Base-by-base conservation (phyloP, 2,329 filamentous ascomycete species). In the Microthyrium microscopicum region DNA sequence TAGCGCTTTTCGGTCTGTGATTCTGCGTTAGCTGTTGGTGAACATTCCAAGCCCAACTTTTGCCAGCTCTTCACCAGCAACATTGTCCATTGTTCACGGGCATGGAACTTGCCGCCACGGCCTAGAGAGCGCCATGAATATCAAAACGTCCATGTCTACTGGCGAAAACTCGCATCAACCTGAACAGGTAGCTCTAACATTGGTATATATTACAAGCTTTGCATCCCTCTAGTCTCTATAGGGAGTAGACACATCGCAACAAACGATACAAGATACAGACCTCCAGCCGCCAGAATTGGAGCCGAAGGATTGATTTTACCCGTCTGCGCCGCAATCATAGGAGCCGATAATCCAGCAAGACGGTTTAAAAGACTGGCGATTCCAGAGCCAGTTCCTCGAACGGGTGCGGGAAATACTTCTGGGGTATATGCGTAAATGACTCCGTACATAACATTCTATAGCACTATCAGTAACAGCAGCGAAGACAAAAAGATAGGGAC, bases 371-470 rank as follows among this genome's bases (percentile, higher is more conserved):
- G 77, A 47, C 71, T 77, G 16, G 73, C 70, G 30, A 83, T 74
- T 26, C 77, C 78, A 0, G 72, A 77, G 5, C 76, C 78, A 0
- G 76, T 78, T 4, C 77, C 78, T 20, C 78, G 61, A 16, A 77
- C 70, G 1, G 76, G 74, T 0, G 76, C 73, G 0, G 77, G 77
- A 53, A 84, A 82, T 19, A 82, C 70, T 46, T 83, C 78, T 0
- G 78, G 77, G 0, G 78, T 82, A 48, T 80, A 83, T 5, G 77
- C 74, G 49, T 81, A 83, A 2, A 84, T 56, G 1, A 81, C 74
- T 36, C 76, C 77, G 53, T 81, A 82, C 71, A 78, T 78, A 54
- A 79, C 75, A 47, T 79, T 79, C 53, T 49, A 18, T 15, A 11
- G 16, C 8, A 11, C 15, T 11, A 24, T 32, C 21, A 37, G 24